Base-by-base conservation (phyloP, 192 early-diverging fungal genomes). In the Phycomyces nitens region DNA sequence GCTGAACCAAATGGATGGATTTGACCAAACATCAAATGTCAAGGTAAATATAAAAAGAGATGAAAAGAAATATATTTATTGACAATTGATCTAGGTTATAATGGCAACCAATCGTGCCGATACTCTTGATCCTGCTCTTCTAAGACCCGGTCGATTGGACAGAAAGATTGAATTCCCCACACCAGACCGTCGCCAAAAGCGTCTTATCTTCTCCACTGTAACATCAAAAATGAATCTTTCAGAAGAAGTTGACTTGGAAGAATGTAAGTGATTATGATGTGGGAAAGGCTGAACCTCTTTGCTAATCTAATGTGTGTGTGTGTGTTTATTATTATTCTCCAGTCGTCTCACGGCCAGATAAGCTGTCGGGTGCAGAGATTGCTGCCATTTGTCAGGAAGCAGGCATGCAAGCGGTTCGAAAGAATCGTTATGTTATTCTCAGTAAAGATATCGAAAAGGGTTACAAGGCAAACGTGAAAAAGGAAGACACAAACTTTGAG, bases 51-150 rank as follows among this genome's bases (percentile, higher is more conserved):
- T n/a, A 1, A n/a, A 26, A 18, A 27, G 16, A 23, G 57, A 9
- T 10, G 14, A 12, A 10, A 14, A 26, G 21, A 9, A n/a, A 20
- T 44, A 64, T 73, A 52, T 67, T 42, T 40, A 60, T 49, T 54
- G 44, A 2, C 47, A 39, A 51, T 47, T 50, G 50, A 39, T 24
- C 26, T 69, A 86, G 84, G 96, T 98, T 24, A 99, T 99, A 57
- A 98, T 99, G 97, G 97, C 97, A 0, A 99, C 95, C 21, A 99
- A 99, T 79, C 89, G 94, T 63, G 94, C 93, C 29, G 97, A 99
- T 62, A 95, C 94, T 3, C 75, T 99, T 23, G 97, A 99, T 76
- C 97, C 97, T 34, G 95, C 95, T 2, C 86, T 99, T 61, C 75
- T 99, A 61, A 91, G 97, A 67, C 97, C 97, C 12, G 97, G 95